Base-by-base conservation (phyloP, 1,139 yeast species). In the Lodderomyces parapsilosis region DNA sequence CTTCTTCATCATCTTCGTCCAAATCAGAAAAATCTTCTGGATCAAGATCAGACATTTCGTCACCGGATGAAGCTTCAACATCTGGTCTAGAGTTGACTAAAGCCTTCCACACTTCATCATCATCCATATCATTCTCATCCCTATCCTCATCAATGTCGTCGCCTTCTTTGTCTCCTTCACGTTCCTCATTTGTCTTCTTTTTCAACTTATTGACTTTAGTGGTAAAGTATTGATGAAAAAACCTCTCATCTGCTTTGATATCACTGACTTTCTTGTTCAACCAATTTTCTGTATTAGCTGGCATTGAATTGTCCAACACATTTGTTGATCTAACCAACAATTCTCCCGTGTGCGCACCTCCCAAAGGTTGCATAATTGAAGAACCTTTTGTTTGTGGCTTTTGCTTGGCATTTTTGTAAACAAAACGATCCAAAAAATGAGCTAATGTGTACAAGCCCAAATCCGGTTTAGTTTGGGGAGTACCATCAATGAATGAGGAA, bases 351-450 rank as follows among this genome's bases (percentile, higher is more conserved):
- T 85, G 89, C 1, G 84, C 79, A 46, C 98, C 98, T 39, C 96
- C 94, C 50, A 94, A 74, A 40, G 99, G 98, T 71, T 93, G 99
- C 98, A 94, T 94, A 61, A 93, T 91, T 40, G 97, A 88, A 3
- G 86, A 74, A 57, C 98, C 98, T 60, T 87, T 84, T 28, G 84
- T 71, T 36, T 53, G 52, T 18, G 83, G 74, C 65, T 85, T 87
- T 57, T 82, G 86, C 67, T 88, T 89, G 42, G 97, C 90, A 60
- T 90, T 90, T 66, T 88, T 86, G 70, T 93, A 93, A 31, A 94
- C 97, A 68, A 94, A 93, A 63, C 96, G 80, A 65, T 93, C 97
- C 68, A 93, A 76, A 78, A 93, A 93, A 64, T 91, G 98, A 22
- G 89, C 74, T 51, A 93, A 72, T 0, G 96, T 83, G 65, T 83